phyloP scores from a whole-genome alignment of 495 filamentous ascomycete genomes.

The Hypoxylon crocopeplum region DNA sequence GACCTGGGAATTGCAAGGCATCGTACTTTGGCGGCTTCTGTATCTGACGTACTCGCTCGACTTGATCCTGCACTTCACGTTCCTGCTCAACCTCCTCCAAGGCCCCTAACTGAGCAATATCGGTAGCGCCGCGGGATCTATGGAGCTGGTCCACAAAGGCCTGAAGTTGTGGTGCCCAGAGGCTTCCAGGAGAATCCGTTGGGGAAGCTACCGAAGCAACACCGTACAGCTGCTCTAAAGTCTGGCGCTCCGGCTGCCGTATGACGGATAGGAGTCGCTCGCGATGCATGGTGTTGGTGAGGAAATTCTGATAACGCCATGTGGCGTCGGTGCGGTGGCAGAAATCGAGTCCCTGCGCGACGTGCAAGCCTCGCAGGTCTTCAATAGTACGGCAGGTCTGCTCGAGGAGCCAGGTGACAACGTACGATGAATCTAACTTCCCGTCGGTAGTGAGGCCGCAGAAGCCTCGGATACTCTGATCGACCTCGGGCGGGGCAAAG shows the following conservation, averaged over 20 bases:
- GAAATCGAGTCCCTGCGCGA: slow-evolving; percentile 64
- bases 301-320: slow-evolving; percentile 28
- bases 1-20: slow-evolving; percentile 41
- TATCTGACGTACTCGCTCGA: slow-evolving; percentile 58
- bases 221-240: slow-evolving; percentile 45
- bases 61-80: slow-evolving; percentile 54
- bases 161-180: slow-evolving; percentile 15
- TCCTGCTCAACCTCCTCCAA: slow-evolving; percentile 63
- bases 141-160: slow-evolving; percentile 14
- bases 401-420: slow-evolving; percentile 64
- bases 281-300: slow-evolving; percentile 15
- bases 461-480: slow-evolving; percentile 54
- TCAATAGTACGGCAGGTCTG: slow-evolving; percentile 64
- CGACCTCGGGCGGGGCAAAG: slow-evolving; percentile 50
- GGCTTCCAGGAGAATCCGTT: neutral
- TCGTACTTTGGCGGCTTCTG: slow-evolving; percentile 43
- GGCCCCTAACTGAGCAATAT: slow-evolving; percentile 3
- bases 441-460: neutral
- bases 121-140: neutral
- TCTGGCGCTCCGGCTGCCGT: slow-evolving; percentile 47
- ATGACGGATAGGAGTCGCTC: slow-evolving; percentile 33
- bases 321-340: slow-evolving; percentile 50
- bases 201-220: neutral
- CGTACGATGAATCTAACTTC: slow-evolving; percentile 28
- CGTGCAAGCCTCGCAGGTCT: slow-evolving; percentile 62